Conservation (phyloP, 2,329 filamentous ascomycete genomes). For the Diaporthe humulicola region DNA sequence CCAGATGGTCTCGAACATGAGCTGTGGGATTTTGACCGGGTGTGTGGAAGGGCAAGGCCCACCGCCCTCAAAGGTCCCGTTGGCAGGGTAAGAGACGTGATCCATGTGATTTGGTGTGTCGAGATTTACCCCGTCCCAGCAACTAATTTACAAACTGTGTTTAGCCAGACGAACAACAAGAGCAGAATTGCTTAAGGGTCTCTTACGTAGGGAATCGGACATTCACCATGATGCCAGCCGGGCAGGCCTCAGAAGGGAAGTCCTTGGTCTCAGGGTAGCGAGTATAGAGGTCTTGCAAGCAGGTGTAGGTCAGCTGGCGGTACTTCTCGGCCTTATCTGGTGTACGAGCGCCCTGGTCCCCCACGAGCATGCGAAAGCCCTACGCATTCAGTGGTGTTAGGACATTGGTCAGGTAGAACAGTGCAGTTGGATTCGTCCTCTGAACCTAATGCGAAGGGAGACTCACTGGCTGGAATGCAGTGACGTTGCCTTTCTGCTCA, state of each 20-base stretch:
- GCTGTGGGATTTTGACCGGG: slow-evolving; percentile 51
- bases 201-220: slow-evolving; percentile 53
- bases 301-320: slow-evolving; percentile 55
- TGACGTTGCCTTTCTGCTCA: slow-evolving; percentile 55
- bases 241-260: slow-evolving; percentile 55
- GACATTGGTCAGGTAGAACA: background rate
- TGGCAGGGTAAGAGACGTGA: slow-evolving; percentile 48
- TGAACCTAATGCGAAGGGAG: background rate
- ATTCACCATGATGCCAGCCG: slow-evolving; percentile 59
- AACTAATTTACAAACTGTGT: slow-evolving; percentile 4
- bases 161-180: background rate
- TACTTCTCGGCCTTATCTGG: slow-evolving; percentile 49
- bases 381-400: slow-evolving; percentile 36
- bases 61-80: slow-evolving; percentile 24
- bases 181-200: background rate
- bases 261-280: slow-evolving; percentile 55
- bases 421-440: background rate
- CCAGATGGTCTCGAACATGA: slow-evolving; percentile 58
- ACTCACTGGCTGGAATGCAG: slow-evolving; percentile 52
- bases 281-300: slow-evolving; percentile 54
- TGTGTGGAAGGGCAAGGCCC: slow-evolving; percentile 48
- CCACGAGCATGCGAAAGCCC: slow-evolving; percentile 58
- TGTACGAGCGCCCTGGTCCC: slow-evolving; percentile 40
- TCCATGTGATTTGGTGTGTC: slow-evolving; percentile 49
- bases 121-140: slow-evolving; percentile 49